Evolutionary conservation across 1,139 yeast genomes (phyloP), one percentile per base, ranked within the genome.

Genomic region (Diutina mesorugosa): DNA sequence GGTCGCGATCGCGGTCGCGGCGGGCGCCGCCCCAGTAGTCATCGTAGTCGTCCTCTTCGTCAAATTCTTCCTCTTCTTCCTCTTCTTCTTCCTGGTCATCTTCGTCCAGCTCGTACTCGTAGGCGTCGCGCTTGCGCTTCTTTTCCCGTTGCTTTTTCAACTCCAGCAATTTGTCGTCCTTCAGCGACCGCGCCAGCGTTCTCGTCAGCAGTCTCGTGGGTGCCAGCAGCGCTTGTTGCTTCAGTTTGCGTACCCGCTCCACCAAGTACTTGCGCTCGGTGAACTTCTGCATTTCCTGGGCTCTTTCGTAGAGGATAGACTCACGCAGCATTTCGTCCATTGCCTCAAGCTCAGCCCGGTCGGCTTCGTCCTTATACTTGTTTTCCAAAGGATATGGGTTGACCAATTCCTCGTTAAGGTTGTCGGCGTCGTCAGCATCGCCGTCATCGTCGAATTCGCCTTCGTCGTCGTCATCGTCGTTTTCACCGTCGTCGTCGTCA

Each of bases 291-390:
- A 90, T 83, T 63, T 89, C 95, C 69, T 90, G 97, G 6, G 89
- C 81, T 70, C 99, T 88, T 59, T 93, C 98, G 64, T 89, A 95
- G 59, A 93, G 79, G 58, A 90, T 81, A 63, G 88, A 85, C 73
- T 93, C 99, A 65, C 98, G 84, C 65, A 87, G 87, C 68, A 93
- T 82, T 75, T 95, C 99, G 59, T 93, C 95, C 84, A 93, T 79
- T 1, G 78, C 77, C 65, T 85, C 84, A 61, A 93, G 73, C 56
- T 66, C 67, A 6, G 73, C 83, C 59, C 90, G 78, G 69, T 95
- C 99, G 8, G 74, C 77, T 59, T 85, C 96, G 69, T 90, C 87
- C 65, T 84, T 87, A 73, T 85, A 93, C 66, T 90, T 90, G 16
- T 96, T 96, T 67, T 90, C 97, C 58, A 93, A 72, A 2, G 99